Conservation (phyloP, 23 red algal species). For the Gracilariopsis chorda region DNA sequence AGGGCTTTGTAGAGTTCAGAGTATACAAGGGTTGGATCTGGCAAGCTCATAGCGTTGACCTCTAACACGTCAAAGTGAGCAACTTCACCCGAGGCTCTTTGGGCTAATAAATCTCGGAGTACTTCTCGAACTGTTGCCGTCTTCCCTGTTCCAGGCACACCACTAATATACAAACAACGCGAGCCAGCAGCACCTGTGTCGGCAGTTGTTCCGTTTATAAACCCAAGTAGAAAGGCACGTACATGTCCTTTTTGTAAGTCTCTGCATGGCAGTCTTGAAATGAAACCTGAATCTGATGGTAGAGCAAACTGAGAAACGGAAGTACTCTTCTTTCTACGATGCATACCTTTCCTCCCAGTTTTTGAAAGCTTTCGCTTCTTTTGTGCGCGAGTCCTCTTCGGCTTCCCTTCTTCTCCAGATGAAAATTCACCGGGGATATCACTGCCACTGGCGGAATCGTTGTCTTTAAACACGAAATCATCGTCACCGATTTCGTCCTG, state of each 20-base stretch:
- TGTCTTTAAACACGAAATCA: background rate
- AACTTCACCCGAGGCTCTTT: background rate
- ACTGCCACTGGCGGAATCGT: background rate
- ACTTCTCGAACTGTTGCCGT: constrained; percentile 89
- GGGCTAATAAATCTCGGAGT: constrained; percentile 41
- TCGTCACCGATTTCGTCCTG: background rate
- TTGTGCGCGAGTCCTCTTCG: background rate
- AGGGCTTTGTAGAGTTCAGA: constrained; percentile 52
- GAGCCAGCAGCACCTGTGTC: background rate
- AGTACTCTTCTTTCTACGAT: background rate
- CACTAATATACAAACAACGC: constrained; percentile 86
- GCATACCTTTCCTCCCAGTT: background rate
- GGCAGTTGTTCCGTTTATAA: background rate
- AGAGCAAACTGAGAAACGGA: constrained; percentile 38
- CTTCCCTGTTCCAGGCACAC: constrained; percentile 97
- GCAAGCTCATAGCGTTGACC: constrained; percentile 95
- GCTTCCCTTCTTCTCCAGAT: background rate
- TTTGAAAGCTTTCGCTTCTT: background rate
- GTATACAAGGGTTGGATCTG: constrained; percentile 82
- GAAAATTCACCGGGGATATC: background rate
- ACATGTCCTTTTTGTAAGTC: constrained; percentile 66
- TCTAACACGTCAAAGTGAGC: constrained; percentile 71
- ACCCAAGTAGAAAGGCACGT: constrained; percentile 30
- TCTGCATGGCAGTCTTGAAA: constrained; percentile 53
- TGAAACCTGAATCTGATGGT: constrained; percentile 5